A percentile compares a stretch with the other conserved stretches of the same genome.
These are phyloP conservation scores for Daldinia grandis DNA, from an alignment of 495 filamentous ascomycete genomes.

Conservation along the genomic window DNA sequence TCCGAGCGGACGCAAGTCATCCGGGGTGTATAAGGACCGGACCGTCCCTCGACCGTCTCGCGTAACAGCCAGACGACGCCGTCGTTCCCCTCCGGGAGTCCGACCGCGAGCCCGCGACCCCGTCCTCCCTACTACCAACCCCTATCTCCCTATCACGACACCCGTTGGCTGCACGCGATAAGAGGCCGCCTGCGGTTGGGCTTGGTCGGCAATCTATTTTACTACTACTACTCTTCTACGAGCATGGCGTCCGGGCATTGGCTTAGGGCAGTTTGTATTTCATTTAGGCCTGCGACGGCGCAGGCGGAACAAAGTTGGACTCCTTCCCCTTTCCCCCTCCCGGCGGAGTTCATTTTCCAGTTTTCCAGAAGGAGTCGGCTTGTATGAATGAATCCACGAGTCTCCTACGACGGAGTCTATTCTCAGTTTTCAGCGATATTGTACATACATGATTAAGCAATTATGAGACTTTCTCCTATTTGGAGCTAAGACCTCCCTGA, in stretches of 20 bases:
- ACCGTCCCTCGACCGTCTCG: background rate
- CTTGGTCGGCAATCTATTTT: background rate
- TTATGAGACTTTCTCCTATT: background rate
- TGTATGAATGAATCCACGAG: slow-evolving; percentile 3
- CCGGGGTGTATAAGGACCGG: slow-evolving; percentile 55
- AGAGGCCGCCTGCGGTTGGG: background rate
- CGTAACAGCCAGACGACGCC: background rate
- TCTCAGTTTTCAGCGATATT: slow-evolving; percentile 18
- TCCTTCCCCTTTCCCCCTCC: no score
- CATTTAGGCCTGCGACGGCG: slow-evolving; percentile 29
- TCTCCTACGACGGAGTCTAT: background rate
- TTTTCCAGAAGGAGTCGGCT: slow-evolving; percentile 17
- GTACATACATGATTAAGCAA: slow-evolving; percentile 24
- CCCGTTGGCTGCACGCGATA: slow-evolving; percentile 9
- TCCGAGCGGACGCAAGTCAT: slow-evolving; percentile 78
- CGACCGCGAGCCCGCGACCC: slow-evolving; percentile 6
- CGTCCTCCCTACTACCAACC: slow-evolving; percentile 6
- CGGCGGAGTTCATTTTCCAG: background rate
- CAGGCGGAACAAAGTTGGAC: slow-evolving; percentile 16
- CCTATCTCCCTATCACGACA: slow-evolving; percentile 2
- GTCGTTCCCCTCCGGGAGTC: slow-evolving; percentile 2
- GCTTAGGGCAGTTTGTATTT: slow-evolving; percentile 30
- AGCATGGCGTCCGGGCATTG: slow-evolving; percentile 43
- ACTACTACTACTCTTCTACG: slow-evolving; percentile 26
- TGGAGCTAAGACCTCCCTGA: slow-evolving; percentile 9